These are phyloP conservation scores for Suhomyces panamericanus DNA, from an alignment of 1,139 yeast genomes.

Conservation along the genomic window DNA sequence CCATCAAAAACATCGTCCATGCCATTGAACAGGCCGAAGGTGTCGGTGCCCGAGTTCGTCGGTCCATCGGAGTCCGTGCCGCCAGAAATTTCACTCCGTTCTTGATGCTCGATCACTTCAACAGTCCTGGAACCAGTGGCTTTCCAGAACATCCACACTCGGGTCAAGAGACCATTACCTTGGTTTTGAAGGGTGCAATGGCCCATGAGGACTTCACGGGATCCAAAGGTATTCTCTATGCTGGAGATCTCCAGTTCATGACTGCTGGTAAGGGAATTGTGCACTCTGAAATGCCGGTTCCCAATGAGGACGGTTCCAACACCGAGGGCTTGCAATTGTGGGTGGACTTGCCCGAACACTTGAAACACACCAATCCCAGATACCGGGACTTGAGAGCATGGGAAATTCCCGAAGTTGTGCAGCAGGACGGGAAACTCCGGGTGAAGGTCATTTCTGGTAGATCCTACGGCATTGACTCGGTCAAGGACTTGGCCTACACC, in stretches of 20 bases:
- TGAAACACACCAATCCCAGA: constrained; percentile 72
- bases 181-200: constrained; percentile 69
- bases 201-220: constrained; percentile 96
- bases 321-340: constrained; percentile 82
- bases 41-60: constrained; percentile 79
- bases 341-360: constrained; percentile 80
- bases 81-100: constrained; percentile 81
- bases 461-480: constrained; percentile 72
- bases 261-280: constrained; percentile 91
- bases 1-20: constrained; percentile 57
- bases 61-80: constrained; percentile 71
- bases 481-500: constrained; percentile 77
- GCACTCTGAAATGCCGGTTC: constrained; percentile 85
- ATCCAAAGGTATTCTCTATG: constrained; percentile 67
- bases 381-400: constrained; percentile 73
- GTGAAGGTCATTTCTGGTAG: constrained; percentile 79
- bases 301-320: constrained; percentile 53
- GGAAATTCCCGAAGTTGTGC: constrained; percentile 66
- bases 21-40: constrained; percentile 85
- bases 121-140: constrained; percentile 46
- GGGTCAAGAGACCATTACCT: constrained; percentile 87
- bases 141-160: constrained; percentile 94
- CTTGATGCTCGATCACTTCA: constrained; percentile 79
- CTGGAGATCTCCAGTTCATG: constrained; percentile 93
- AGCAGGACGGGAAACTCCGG: constrained; percentile 65